Base-by-base conservation (phyloP, 768 basidiomycete genomes). In the Pleurotus djamor region DNA sequence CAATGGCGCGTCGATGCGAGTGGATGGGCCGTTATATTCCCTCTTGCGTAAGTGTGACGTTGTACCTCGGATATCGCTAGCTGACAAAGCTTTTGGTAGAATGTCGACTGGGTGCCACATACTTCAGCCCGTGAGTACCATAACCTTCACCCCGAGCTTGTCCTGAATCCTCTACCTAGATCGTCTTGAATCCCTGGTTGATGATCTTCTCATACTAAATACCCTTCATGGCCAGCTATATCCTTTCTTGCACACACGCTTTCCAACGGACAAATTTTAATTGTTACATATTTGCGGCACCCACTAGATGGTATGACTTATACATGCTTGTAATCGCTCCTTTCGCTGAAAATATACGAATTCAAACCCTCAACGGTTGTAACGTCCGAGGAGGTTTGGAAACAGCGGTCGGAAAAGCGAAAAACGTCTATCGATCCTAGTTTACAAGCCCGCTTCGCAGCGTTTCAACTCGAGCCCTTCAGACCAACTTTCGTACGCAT, bases 21-120 rank as follows among this genome's bases (percentile, higher is more conserved):
- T 0, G 74, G 80, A 51, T 89, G 92, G 87, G 89, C 89, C 21
- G 87, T 92, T 8, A 84, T 88, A 47, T 79, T 94, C 54, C 94
- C 94, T 0, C 76, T 94, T 48, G 69, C 76, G 79, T 83, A 63
- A 67, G 80, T 73, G 48, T 48, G n/a, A n/a, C n/a, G n/a, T n/a
- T n/a, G n/a, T 43, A 8, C 0, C 35, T 17, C 16, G 14, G n/a
- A n/a, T n/a, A n/a, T n/a, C n/a, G n/a, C n/a, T n/a, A n/a, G n/a
- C n/a, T n/a, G n/a, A n/a, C n/a, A n/a, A n/a, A n/a, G n/a, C n/a
- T n/a, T n/a, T n/a, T n/a, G n/a, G n/a, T n/a, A n/a, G n/a, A n/a
- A n/a, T 92, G 54, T 76, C 81, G 5, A 78, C 81, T 3, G 84
- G 80, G 0, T 86, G 82, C 62, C 90, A 92, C 66, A 79, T 91